Evolutionary conservation across 495 filamentous ascomycete species (phyloP).

Genomic region (Xylaria curta): DNA sequence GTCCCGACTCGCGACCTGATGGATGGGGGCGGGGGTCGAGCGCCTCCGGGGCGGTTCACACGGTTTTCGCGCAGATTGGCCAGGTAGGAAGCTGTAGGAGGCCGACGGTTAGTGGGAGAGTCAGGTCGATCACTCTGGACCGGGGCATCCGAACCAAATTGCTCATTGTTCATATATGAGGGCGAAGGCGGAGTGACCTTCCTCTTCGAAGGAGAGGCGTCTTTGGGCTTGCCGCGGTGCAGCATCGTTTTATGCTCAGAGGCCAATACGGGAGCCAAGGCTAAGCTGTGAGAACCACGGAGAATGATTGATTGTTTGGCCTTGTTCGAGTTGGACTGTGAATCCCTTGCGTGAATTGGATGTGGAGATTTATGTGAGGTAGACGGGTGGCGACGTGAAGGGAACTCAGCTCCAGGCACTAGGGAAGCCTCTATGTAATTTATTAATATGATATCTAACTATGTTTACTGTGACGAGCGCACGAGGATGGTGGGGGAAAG

Average conservation of each 20-base stretch:
- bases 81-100: constrained; percentile 71
- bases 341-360: not conserved
- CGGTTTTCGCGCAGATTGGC: constrained; percentile 80
- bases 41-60: constrained; percentile 76
- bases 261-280: not conserved
- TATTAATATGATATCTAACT: constrained; percentile 9
- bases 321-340: not conserved
- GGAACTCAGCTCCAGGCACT: not conserved
- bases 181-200: constrained; percentile 76
- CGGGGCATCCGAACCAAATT: constrained; percentile 72
- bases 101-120: constrained; percentile 39
- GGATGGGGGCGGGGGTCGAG: constrained; percentile 73
- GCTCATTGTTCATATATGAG: constrained; percentile 83
- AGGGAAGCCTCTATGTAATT: not conserved
- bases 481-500: constrained; percentile 20
- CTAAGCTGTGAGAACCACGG: not conserved
- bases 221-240: constrained; percentile 40
- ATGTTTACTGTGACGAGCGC: constrained; percentile 18
- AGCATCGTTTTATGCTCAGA: constrained; percentile 10
- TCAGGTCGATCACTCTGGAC: constrained; percentile 34
- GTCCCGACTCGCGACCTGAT: constrained; percentile 43
- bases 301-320: not conserved
- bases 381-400: not conserved
- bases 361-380: not conserved
- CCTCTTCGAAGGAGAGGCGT: constrained; percentile 41